Conservation (phyloP, 805 yeast species). For the Wickerhamomyces ciferrii region DNA sequence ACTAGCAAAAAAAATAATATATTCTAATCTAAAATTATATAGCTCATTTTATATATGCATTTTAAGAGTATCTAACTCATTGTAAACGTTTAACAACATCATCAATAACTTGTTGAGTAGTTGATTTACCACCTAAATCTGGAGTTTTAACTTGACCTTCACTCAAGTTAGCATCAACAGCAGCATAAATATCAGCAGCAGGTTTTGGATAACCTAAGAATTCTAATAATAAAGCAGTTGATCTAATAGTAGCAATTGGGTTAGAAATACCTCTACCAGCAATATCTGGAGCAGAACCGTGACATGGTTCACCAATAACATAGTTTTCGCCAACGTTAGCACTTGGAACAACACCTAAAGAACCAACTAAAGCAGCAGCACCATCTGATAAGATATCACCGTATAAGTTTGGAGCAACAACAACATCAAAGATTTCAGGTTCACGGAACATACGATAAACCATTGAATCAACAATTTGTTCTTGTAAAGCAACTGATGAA, state of each 20-base stretch:
- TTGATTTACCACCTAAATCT: slow-evolving; percentile 86
- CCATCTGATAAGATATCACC: slow-evolving; percentile 97
- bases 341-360: slow-evolving; percentile 96
- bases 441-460: slow-evolving; percentile 98
- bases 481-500: slow-evolving; percentile 64
- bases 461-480: slow-evolving; percentile 99
- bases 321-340: slow-evolving; percentile 96
- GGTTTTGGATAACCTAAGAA: slow-evolving; percentile 88
- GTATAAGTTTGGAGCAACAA: slow-evolving; percentile 96
- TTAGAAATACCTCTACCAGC: slow-evolving; percentile 93
- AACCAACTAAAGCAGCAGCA: slow-evolving; percentile 97
- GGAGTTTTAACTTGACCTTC: slow-evolving; percentile 81
- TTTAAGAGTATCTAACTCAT: background rate
- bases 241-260: slow-evolving; percentile 97
- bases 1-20: slow-evolving; percentile 1
- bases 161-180: slow-evolving; percentile 88
- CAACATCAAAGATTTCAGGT: slow-evolving; percentile 95
- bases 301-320: slow-evolving; percentile 99
- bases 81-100: slow-evolving; percentile 54
- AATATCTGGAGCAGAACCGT: slow-evolving; percentile 98
- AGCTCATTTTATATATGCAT: background rate
- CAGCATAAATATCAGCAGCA: slow-evolving; percentile 87
- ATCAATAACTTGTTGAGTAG: slow-evolving; percentile 82
- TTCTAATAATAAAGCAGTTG: slow-evolving; percentile 95
- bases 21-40: background rate